phyloP scores from a whole-genome alignment of 164 flowering plant species.

The Annona squamosa region DNA sequence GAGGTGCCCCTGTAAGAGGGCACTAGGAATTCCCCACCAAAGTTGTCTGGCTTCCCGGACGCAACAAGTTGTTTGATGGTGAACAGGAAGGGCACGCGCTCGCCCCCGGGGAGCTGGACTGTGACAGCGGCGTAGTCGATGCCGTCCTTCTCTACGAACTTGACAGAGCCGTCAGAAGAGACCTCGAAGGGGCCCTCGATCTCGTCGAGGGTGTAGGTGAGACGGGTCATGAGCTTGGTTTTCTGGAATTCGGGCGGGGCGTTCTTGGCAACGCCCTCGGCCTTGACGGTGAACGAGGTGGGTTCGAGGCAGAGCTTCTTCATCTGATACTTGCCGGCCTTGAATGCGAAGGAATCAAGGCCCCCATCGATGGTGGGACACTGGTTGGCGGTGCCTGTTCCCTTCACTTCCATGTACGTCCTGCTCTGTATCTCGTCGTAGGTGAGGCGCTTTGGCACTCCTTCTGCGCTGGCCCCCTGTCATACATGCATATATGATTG shows the following conservation, averaged over 20 bases:
- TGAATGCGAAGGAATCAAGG: slow-evolving; percentile 57
- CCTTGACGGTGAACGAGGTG: slow-evolving; percentile 93
- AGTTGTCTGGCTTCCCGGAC: slow-evolving; percentile 77
- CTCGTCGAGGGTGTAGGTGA: slow-evolving; percentile 96
- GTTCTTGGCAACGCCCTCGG: slow-evolving; percentile 80
- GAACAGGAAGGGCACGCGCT: slow-evolving; percentile 94
- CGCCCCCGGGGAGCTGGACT: slow-evolving; percentile 94
- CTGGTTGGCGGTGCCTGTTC: slow-evolving; percentile 95
- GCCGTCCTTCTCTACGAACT: slow-evolving; percentile 92
- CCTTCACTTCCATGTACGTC: slow-evolving; percentile 95
- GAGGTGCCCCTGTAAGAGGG: slow-evolving; percentile 95
- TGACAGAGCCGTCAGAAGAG: slow-evolving; percentile 61
- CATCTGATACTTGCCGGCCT: slow-evolving; percentile 74
- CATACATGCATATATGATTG: neutral
- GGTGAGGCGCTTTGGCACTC: slow-evolving; percentile 81
- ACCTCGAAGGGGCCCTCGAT: slow-evolving; percentile 96
- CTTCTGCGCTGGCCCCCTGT: slow-evolving; percentile 91
- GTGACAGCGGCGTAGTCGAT: slow-evolving; percentile 96
- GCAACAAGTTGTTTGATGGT: slow-evolving; percentile 87
- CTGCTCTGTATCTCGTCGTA: slow-evolving; percentile 95
- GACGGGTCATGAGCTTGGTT: slow-evolving; percentile 97
- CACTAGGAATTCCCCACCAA: slow-evolving; percentile 68
- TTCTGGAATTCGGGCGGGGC: slow-evolving; percentile 82
- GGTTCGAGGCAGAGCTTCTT: slow-evolving; percentile 95
- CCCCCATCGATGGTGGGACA: slow-evolving; percentile 93